Conservation (phyloP, 202 grass and related monocot species). For the Digitaria exilis region DNA sequence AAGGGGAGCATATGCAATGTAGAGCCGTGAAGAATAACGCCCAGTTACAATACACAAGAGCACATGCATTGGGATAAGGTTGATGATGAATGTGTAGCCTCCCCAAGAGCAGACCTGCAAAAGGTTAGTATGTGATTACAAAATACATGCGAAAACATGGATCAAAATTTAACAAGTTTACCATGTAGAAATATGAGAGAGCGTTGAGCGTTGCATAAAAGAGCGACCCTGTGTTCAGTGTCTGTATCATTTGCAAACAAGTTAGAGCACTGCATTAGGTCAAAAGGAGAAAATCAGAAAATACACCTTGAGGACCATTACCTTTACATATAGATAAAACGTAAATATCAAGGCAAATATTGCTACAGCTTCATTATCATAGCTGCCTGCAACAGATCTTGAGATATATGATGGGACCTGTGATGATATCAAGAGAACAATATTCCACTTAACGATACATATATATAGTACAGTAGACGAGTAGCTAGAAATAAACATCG, state of each 20-base stretch:
- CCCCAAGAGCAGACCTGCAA: constrained; percentile 99
- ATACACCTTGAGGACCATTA: constrained; percentile 37
- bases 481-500: constrained; percentile 19
- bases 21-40: constrained; percentile 92
- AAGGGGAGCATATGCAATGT: constrained; percentile 99
- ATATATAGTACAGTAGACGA: background rate
- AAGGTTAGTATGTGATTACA: constrained; percentile 44
- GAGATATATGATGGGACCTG: constrained; percentile 99
- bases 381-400: constrained; percentile 97
- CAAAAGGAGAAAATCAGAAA: constrained; percentile 34
- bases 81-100: constrained; percentile 99
- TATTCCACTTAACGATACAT: constrained; percentile 1
- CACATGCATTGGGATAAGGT: constrained; percentile 99
- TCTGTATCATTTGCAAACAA: constrained; percentile 61
- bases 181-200: constrained; percentile 99
- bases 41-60: constrained; percentile 97
- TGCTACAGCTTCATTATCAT: constrained; percentile 99
- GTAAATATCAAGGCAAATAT: constrained; percentile 99
- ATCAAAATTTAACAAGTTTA: constrained; percentile 51
- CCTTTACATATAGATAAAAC: constrained; percentile 99
- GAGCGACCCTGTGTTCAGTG: constrained; percentile 94
- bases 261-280: constrained; percentile 30
- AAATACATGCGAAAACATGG: constrained; percentile 39
- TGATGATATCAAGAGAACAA: constrained; percentile 35
- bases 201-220: constrained; percentile 98